Conservation (phyloP, 371 early-diverging fungal genomes). For the Blakeslea trispora region DNA sequence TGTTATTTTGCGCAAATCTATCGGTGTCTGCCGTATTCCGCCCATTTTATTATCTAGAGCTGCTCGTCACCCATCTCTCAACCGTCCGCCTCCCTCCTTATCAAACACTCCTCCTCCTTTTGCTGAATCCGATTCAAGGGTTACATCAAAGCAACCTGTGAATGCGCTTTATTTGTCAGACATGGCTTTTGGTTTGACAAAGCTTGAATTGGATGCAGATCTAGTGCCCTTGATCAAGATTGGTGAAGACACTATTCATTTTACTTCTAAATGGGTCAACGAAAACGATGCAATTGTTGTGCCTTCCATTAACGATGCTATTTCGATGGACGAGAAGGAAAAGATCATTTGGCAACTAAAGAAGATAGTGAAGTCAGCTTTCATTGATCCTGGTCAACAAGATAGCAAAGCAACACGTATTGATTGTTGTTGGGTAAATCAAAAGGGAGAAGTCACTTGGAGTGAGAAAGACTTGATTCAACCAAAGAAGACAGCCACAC, state of each 20-base stretch:
- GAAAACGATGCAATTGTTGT: slow-evolving; percentile 58
- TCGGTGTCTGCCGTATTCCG: slow-evolving; percentile 38
- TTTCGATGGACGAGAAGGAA: slow-evolving; percentile 56
- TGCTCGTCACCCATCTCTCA: slow-evolving; percentile 36
- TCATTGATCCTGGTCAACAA: slow-evolving; percentile 20
- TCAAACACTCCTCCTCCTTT: slow-evolving; percentile 22
- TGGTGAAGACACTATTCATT: slow-evolving; percentile 40
- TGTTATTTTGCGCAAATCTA: slow-evolving; percentile 62
- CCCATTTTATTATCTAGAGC: slow-evolving; percentile 44
- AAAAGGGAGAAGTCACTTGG: slow-evolving; percentile 54
- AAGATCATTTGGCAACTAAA: slow-evolving; percentile 49
- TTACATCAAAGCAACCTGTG: slow-evolving; percentile 44
- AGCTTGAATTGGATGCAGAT: slow-evolving; percentile 50
- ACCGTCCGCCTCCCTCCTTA: slow-evolving; percentile 35
- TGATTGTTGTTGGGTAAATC: slow-evolving; percentile 65
- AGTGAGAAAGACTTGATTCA: slow-evolving; percentile 28
- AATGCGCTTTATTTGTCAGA: slow-evolving; percentile 59
- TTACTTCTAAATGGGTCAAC: slow-evolving; percentile 51
- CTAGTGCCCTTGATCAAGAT: slow-evolving; percentile 37
- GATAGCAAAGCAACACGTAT: slow-evolving; percentile 45
- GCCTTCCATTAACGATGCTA: slow-evolving; percentile 39
- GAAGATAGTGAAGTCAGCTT: slow-evolving; percentile 36
- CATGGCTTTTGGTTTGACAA: slow-evolving; percentile 57
- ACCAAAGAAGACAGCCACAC: background rate
- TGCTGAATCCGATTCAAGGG: slow-evolving; percentile 15